Percentiles rank a stretch among this genome's conserved stretches.
Conservation (phyloP, 2,329 filamentous ascomycete genomes). For the Ceratocystis eucalypticola region DNA sequence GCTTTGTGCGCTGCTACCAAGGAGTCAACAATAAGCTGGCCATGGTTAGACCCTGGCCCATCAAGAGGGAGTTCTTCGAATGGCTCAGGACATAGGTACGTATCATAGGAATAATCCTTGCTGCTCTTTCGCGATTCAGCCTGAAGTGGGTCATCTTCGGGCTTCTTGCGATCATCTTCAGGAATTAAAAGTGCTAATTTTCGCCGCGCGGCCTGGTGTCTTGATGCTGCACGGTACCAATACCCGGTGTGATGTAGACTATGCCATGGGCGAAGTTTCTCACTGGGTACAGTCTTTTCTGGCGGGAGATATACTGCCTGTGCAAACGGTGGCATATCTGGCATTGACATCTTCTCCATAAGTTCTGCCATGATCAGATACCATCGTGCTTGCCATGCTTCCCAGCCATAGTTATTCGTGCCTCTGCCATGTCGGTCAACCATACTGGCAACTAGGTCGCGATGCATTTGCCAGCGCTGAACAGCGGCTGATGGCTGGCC, state of each 20-base stretch:
- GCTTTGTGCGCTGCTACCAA: constrained; percentile 39
- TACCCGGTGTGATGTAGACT: constrained; percentile 52
- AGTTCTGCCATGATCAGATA: constrained; percentile 48
- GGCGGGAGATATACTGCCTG: constrained; percentile 38
- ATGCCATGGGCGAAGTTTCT: constrained; percentile 50
- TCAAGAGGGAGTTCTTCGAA: constrained; percentile 40
- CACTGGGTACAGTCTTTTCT: constrained; percentile 45
- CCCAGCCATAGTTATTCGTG: constrained; percentile 80
- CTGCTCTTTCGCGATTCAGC: constrained; percentile 31
- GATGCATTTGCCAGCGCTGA: constrained; percentile 67
- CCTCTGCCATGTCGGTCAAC: constrained; percentile 74
- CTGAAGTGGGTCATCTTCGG: constrained; percentile 33
- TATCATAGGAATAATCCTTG: constrained; percentile 47
- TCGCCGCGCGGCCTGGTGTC: constrained; percentile 41
- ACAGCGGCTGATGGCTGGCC: constrained; percentile 67
- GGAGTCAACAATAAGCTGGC: constrained; percentile 40
- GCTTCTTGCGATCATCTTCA: constrained; percentile 43
- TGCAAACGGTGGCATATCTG: constrained; percentile 35
- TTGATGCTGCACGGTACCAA: constrained; percentile 49
- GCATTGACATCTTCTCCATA: constrained; percentile 40
- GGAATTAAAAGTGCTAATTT: constrained; percentile 43
- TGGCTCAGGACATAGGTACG: constrained; percentile 52
- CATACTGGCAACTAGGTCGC: constrained; percentile 58
- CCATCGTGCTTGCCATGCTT: constrained; percentile 79
- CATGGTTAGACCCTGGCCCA: constrained; percentile 41